Evolutionary conservation across 2,329 filamentous ascomycete species (phyloP).

Genomic region (Botrytis elliptica): DNA sequence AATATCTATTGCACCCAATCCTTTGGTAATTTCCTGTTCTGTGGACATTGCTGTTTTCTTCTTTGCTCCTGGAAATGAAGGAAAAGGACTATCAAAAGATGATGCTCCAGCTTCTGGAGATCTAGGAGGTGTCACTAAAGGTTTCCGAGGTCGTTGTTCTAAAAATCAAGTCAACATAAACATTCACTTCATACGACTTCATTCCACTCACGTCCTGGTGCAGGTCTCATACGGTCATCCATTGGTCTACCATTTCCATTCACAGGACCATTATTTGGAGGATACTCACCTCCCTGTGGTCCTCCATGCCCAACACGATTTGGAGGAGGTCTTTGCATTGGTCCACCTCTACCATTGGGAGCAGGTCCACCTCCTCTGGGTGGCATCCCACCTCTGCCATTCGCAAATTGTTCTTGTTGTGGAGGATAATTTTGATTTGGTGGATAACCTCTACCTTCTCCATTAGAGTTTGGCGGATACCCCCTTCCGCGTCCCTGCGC

Average conservation of each 20-base stretch:
- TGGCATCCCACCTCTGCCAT: conserved; percentile 32
- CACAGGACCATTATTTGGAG: conserved; percentile 16
- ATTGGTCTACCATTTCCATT: conserved; percentile 29
- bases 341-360: conserved; percentile 30
- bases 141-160: conserved; percentile 30
- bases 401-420: conserved; percentile 36
- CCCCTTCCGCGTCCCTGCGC: conserved; percentile 34
- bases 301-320: conserved; percentile 32
- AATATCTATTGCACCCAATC: conserved; percentile 38
- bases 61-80: conserved; percentile 43
- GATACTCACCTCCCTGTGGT: conserved; percentile 34
- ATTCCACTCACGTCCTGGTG: conserved; percentile 26
- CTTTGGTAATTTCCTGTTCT: conserved; percentile 40
- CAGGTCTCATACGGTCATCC: conserved; percentile 17
- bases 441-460: conserved; percentile 29
- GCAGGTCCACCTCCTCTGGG: conserved; percentile 28
- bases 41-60: conserved; percentile 43
- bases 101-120: conserved; percentile 39
- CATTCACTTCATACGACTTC: conserved; percentile 2
- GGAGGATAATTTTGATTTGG: conserved; percentile 35
- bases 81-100: conserved; percentile 51
- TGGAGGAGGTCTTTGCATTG: conserved; percentile 35
- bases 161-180: conserved; percentile 15
- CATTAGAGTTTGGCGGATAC: conserved; percentile 19
- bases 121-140: conserved; percentile 39